Conservation (phyloP, 768 basidiomycete genomes). For the Flagelloscypha sp. region DNA sequence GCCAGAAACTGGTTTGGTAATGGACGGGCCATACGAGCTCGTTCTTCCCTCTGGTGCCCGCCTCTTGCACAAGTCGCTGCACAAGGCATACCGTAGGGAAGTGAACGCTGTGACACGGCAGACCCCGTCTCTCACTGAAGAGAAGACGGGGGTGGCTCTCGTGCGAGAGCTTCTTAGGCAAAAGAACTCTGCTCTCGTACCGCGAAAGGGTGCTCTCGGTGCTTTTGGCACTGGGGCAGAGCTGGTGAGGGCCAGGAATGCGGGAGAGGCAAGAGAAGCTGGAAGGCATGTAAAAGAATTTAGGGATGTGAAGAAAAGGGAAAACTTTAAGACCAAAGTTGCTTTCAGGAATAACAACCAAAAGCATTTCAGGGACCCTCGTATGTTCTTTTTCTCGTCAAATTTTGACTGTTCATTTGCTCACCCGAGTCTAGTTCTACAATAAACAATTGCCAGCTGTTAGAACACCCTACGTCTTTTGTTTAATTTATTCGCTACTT, state of each 20-base stretch:
- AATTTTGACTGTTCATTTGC: too few relatives aligned
- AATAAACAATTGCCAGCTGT: too few relatives aligned
- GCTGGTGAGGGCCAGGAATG: slow-evolving; percentile 84
- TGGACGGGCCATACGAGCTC: slow-evolving; percentile 77
- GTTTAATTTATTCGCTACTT: too few relatives aligned
- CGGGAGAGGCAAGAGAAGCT: slow-evolving; percentile 92
- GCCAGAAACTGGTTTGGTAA: too few relatives aligned
- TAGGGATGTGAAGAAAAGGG: slow-evolving; percentile 68
- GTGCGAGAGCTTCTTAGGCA: slow-evolving; percentile 74
- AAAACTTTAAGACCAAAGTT: slow-evolving; percentile 80
- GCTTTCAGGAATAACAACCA: slow-evolving; percentile 77
- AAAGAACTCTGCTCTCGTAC: slow-evolving; percentile 79
- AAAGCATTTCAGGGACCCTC: slow-evolving; percentile 79
- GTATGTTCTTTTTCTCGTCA: slow-evolving; percentile 29
- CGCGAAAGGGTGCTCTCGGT: slow-evolving; percentile 78
- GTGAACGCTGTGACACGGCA: too few relatives aligned
- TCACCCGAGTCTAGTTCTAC: too few relatives aligned
- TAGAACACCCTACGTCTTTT: too few relatives aligned
- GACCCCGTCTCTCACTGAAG: too few relatives aligned
- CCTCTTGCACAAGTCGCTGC: slow-evolving; percentile 86
- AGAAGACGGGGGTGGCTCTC: slow-evolving; percentile 67
- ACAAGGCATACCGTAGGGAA: slow-evolving; percentile 80
- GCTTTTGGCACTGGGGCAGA: slow-evolving; percentile 77
- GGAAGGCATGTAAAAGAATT: slow-evolving; percentile 79
- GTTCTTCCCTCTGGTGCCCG: slow-evolving; percentile 88